phyloP scores from a whole-genome alignment of 805 yeast genomes.

The Candida bentonensis region DNA sequence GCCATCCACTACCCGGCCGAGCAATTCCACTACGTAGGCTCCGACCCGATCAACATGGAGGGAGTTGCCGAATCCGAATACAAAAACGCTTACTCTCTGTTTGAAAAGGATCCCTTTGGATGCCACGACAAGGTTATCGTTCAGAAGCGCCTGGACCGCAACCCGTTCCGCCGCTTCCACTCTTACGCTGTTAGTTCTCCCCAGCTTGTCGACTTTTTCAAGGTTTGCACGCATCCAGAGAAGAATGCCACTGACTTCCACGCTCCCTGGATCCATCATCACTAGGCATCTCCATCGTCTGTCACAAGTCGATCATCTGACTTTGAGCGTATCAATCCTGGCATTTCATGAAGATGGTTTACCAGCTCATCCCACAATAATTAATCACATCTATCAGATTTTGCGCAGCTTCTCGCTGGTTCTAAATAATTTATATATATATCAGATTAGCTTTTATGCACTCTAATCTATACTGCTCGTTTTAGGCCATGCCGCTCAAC shows the following conservation, averaged over 20 bases:
- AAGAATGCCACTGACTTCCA: background rate
- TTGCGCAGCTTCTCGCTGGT: no score
- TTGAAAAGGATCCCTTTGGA: slow-evolving; percentile 1
- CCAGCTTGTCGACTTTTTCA: background rate
- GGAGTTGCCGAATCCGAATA: background rate
- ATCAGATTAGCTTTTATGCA: no score
- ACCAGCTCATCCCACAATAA: no score
- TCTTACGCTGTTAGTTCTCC: background rate
- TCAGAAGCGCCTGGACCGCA: background rate
- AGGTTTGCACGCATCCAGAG: slow-evolving; percentile 1
- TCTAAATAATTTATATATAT: no score
- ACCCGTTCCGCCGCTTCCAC: background rate
- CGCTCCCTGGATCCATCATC: background rate
- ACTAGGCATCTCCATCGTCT: no score
- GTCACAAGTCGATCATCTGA: no score
- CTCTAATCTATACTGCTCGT: no score
- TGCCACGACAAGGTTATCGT: background rate
- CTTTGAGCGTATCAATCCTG: no score
- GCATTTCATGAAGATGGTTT: no score
- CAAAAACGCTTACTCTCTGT: background rate
- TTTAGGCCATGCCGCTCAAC: slow-evolving; percentile 5
- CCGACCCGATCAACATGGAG: background rate
- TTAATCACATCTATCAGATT: no score
- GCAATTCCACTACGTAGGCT: background rate
- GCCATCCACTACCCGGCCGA: background rate